phyloP scores from a whole-genome alignment of 2,329 filamentous ascomycete species.

The Colletotrichum melonis region DNA sequence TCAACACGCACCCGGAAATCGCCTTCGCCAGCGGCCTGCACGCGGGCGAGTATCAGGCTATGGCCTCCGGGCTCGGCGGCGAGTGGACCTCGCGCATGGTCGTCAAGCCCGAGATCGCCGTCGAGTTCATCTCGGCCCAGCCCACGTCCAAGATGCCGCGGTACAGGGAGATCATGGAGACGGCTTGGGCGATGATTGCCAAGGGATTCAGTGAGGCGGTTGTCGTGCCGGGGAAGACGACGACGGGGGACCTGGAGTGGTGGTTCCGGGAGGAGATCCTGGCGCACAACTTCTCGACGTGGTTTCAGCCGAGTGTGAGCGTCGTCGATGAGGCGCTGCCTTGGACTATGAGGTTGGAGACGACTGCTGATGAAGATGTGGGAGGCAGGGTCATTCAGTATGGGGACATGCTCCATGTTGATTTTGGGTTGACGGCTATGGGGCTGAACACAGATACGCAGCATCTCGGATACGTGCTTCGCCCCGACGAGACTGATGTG shows the following conservation, averaged over 20 bases:
- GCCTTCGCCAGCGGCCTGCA: slow-evolving; percentile 60
- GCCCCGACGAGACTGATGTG: slow-evolving; percentile 53
- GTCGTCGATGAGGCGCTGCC: slow-evolving; percentile 47
- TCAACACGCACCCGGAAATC: slow-evolving; percentile 57
- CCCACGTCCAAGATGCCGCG: slow-evolving; percentile 50
- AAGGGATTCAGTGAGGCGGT: slow-evolving; percentile 57
- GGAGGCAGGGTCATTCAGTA: slow-evolving; percentile 49
- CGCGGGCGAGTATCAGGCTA: slow-evolving; percentile 55
- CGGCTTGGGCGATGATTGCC: slow-evolving; percentile 61
- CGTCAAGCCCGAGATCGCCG: slow-evolving; percentile 55
- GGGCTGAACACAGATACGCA: slow-evolving; percentile 63
- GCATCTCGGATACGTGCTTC: slow-evolving; percentile 61
- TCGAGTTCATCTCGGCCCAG: slow-evolving; percentile 60
- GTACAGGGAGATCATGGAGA: slow-evolving; percentile 60
- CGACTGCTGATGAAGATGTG: slow-evolving; percentile 25
- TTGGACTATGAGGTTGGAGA: not conserved
- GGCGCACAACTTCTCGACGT: slow-evolving; percentile 61
- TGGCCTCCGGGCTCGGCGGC: slow-evolving; percentile 48
- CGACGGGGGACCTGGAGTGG: slow-evolving; percentile 60
- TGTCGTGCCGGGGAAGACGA: slow-evolving; percentile 55
- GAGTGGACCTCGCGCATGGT: slow-evolving; percentile 54
- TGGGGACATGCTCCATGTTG: slow-evolving; percentile 60
- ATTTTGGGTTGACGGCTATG: slow-evolving; percentile 60
- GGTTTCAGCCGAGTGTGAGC: slow-evolving; percentile 61
- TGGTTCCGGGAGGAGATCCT: slow-evolving; percentile 62